Evolutionary conservation across 1,284 basidiomycete genomes (phyloP), one percentile per base, ranked within the genome.

Genomic region (Schizopora paradoxa): DNA sequence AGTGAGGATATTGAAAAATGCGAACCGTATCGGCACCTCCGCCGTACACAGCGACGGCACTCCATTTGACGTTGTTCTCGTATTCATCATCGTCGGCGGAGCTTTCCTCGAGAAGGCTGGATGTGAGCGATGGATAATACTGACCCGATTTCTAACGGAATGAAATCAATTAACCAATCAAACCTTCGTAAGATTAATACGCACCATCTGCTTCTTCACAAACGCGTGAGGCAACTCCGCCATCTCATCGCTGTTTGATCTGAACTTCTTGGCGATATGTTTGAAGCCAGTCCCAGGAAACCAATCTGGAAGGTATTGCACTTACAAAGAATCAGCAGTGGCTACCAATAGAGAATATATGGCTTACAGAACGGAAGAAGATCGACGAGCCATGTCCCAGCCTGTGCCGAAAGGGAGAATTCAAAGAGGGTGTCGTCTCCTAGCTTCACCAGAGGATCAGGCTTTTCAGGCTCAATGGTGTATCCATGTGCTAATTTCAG

Each of bases 261-360:
- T 43, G 16, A 57, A 59, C 11, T 35, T 39, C 26, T 38, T 38
- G 6, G 49, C 49, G 6, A 39, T 28, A 4, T 18, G 14, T 27
- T 49, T 40, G 48, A 52, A 52, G 3, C 37, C 42, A 13, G 35
- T 39, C 26, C 51, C 51, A 4, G 51, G 51, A 25, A 52, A 49
- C 51, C 51, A 52, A 10, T 14, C 16, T 13, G 51, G 51, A 14
- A 47, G 18, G 27, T 35, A 35, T 13, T 47, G 44, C 33, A 59
- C 43, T 52, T 39, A 19, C 26, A 19, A 33, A 8, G 6, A 18
- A 18, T 43, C 25, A 19, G 16, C 6, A 18, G 13, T 3, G 5
- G 4, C 25, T n/a, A n/a, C n/a, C n/a, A n/a, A n/a, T n/a, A n/a
- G n/a, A n/a, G n/a, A n/a, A n/a, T n/a, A n/a, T n/a, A n/a, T n/a